phyloP scores from a whole-genome alignment of 2,329 filamentous ascomycete species.

The Colletotrichum gigasporum region DNA sequence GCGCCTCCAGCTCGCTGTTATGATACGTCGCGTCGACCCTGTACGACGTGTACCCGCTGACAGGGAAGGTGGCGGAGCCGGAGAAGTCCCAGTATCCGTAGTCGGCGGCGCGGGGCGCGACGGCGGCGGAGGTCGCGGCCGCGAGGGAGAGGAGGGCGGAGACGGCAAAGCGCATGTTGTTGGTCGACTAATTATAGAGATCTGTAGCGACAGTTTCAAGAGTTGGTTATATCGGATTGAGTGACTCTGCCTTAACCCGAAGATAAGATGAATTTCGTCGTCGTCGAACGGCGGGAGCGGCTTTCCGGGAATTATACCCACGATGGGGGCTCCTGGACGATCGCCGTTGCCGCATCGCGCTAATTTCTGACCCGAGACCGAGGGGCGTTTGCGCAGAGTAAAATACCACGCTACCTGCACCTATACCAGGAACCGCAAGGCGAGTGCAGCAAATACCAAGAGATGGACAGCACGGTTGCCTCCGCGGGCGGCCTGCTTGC shows the following conservation, averaged over 20 bases:
- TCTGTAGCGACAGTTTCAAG: background rate
- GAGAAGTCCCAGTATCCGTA: constrained; percentile 20
- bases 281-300: too few relatives aligned
- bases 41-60: constrained; percentile 11
- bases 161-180: background rate
- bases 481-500: too few relatives aligned
- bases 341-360: background rate
- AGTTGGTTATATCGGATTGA: background rate
- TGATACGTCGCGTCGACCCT: background rate
- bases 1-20: background rate
- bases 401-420: too few relatives aligned
- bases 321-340: background rate
- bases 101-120: background rate
- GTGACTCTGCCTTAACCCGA: too few relatives aligned
- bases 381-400: too few relatives aligned
- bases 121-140: background rate
- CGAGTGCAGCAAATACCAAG: too few relatives aligned
- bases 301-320: background rate
- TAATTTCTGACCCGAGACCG: background rate
- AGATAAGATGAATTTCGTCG: background rate
- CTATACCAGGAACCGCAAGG: too few relatives aligned
- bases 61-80: background rate
- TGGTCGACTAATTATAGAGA: background rate
- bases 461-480: too few relatives aligned
- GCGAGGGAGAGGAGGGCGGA: background rate